Percentiles rank a stretch among this genome's conserved stretches.
These are phyloP conservation scores for Fusarium virguliforme DNA, from an alignment of 2,329 filamentous ascomycete genomes.

Conservation along the genomic window DNA sequence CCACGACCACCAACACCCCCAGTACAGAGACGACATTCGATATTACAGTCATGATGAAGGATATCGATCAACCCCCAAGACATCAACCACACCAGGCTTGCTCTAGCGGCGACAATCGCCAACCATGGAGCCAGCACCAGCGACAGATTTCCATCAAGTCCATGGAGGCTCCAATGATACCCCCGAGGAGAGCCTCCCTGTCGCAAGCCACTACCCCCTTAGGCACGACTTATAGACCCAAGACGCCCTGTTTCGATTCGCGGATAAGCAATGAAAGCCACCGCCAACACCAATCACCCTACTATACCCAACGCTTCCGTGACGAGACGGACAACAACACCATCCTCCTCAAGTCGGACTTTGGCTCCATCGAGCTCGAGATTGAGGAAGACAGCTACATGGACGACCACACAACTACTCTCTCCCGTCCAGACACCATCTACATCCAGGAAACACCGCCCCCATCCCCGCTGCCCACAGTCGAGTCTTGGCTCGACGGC, in stretches of 20 bases:
- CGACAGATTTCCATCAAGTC: conserved; percentile 39
- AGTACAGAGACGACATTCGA: conserved; percentile 41
- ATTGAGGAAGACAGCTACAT: conserved; percentile 42
- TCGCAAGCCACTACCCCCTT: conserved; percentile 28
- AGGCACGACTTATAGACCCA: conserved; percentile 27
- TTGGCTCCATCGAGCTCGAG: conserved; percentile 42
- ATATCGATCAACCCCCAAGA: conserved; percentile 6
- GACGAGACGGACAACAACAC: conserved; percentile 42
- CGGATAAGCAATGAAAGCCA: conserved; percentile 23
- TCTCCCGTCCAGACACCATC: conserved; percentile 44
- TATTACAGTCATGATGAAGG: conserved; percentile 41
- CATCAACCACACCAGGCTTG: conserved; percentile 18
- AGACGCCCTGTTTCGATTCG: conserved; percentile 32
- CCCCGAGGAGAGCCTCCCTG: conserved; percentile 44
- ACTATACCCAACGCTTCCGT: conserved; percentile 33
- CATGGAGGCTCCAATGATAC: conserved; percentile 43
- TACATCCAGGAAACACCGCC: conserved; percentile 56
- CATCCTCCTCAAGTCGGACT: conserved; percentile 42
- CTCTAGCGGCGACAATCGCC: conserved; percentile 14
- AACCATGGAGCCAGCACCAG: conserved; percentile 25
- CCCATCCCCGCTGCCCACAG: conserved; percentile 55
- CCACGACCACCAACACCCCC: conserved; percentile 54
- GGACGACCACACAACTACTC: conserved; percentile 15
- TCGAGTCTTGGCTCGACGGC: conserved; percentile 58
- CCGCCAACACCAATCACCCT: conserved; percentile 29